Evolutionary conservation across 2,329 filamentous ascomycete genomes (phyloP).

Genomic region (Whalleya microplaca): DNA sequence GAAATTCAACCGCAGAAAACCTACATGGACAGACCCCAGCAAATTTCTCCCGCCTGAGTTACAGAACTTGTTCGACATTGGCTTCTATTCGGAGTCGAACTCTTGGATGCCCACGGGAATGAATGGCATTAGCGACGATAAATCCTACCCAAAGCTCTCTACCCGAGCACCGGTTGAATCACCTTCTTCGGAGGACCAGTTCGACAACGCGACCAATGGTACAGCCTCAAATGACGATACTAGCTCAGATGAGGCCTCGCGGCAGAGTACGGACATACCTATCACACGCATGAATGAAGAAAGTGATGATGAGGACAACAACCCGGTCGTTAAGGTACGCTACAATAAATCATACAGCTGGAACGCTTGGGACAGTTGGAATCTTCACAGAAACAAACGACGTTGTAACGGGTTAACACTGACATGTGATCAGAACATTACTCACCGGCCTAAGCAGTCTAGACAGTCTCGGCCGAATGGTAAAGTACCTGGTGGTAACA

Average conservation of each 20-base stretch:
- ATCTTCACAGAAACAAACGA: neutral
- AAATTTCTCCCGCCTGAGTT: slow-evolving; percentile 65
- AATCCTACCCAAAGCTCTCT: slow-evolving; percentile 57
- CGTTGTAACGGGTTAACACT: slow-evolving; percentile 13
- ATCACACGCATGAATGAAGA: slow-evolving; percentile 63
- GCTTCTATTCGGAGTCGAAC: slow-evolving; percentile 62
- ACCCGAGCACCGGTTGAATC: slow-evolving; percentile 49
- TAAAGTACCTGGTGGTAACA: slow-evolving; percentile 40
- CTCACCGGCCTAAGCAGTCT: slow-evolving; percentile 20
- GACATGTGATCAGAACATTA: slow-evolving; percentile 22
- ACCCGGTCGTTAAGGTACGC: slow-evolving; percentile 41
- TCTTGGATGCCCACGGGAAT: slow-evolving; percentile 72
- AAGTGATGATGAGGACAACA: slow-evolving; percentile 56
- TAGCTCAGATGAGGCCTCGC: slow-evolving; percentile 53
- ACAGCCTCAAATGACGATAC: slow-evolving; percentile 57
- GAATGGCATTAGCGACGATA: slow-evolving; percentile 62
- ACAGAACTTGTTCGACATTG: slow-evolving; percentile 77
- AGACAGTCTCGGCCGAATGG: slow-evolving; percentile 27
- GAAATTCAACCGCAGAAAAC: slow-evolving; percentile 54
- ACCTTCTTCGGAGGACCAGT: slow-evolving; percentile 49
- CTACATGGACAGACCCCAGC: slow-evolving; percentile 56
- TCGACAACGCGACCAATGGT: slow-evolving; percentile 52
- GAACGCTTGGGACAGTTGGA: neutral
- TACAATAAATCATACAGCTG: neutral
- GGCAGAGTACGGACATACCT: slow-evolving; percentile 33